Evolutionary conservation across 2,329 filamentous ascomycete genomes (phyloP).

Genomic region (Diaporthe caulivora): DNA sequence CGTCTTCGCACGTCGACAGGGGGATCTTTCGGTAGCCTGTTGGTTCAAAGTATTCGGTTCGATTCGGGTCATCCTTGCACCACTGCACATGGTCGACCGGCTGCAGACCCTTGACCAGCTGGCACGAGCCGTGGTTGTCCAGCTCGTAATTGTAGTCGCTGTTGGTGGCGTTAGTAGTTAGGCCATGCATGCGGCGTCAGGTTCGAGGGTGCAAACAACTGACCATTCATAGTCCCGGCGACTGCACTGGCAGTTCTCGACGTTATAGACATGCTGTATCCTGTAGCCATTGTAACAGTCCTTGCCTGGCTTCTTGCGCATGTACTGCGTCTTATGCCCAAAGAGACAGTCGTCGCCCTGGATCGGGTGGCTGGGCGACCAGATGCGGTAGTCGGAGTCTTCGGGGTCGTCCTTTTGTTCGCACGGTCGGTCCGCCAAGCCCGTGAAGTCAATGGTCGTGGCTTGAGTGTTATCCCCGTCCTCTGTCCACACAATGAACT

Average conservation of each 20-base stretch:
- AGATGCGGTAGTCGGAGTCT: constrained; percentile 82
- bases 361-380: constrained; percentile 87
- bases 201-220: constrained; percentile 48
- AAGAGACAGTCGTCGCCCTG: constrained; percentile 88
- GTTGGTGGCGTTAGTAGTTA: constrained; percentile 45
- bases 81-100: constrained; percentile 65
- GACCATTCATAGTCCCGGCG: constrained; percentile 94
- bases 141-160: constrained; percentile 96
- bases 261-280: constrained; percentile 78
- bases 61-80: constrained; percentile 73
- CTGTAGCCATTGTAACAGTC: constrained; percentile 86
- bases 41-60: constrained; percentile 83
- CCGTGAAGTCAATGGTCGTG: constrained; percentile 90
- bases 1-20: constrained; percentile 86
- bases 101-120: constrained; percentile 78
- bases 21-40: constrained; percentile 93
- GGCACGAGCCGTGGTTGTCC: constrained; percentile 81
- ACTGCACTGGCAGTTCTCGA: constrained; percentile 85
- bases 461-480: constrained; percentile 72
- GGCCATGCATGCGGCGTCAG: neutral
- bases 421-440: constrained; percentile 81
- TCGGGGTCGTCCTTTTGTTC: constrained; percentile 69
- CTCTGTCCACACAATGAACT: constrained; percentile 91
- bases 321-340: constrained; percentile 88
- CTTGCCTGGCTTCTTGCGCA: constrained; percentile 85